A percentile compares a stretch with the other conserved stretches of the same genome.
These are phyloP conservation scores for Wickerhamiella azyma DNA, from an alignment of 805 yeast species.

Conservation along the genomic window DNA sequence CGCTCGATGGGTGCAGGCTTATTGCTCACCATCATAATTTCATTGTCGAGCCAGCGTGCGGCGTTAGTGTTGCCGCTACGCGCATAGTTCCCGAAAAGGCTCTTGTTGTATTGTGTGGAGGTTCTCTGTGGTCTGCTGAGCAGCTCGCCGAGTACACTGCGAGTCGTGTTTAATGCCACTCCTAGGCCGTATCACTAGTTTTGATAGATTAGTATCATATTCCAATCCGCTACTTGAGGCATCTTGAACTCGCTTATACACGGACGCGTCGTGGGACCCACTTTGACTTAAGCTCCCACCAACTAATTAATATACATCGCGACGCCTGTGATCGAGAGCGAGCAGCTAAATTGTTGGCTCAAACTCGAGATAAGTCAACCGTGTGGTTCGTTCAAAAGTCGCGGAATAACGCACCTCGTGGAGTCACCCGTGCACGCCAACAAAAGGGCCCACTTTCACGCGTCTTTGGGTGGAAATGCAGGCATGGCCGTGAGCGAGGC, in stretches of 20 bases:
- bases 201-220: too few species aligned
- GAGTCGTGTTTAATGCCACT: too few species aligned
- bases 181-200: too few species aligned
- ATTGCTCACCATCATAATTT: slow-evolving; percentile 35
- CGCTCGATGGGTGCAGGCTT: slow-evolving; percentile 35
- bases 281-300: too few species aligned
- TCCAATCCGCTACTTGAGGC: too few species aligned
- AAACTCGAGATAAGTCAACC: slow-evolving; percentile 82
- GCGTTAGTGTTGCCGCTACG: slow-evolving; percentile 41
- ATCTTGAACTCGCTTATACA: too few species aligned
- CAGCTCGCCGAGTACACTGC: too few species aligned
- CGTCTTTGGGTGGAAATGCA: slow-evolving; percentile 85
- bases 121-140: neutral
- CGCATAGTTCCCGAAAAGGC: slow-evolving; percentile 12
- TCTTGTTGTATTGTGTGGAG: slow-evolving; percentile 47
- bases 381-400: slow-evolving; percentile 80
- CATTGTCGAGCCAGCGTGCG: slow-evolving; percentile 60
- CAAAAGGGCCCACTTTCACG: slow-evolving; percentile 36
- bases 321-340: slow-evolving; percentile 24
- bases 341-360: slow-evolving; percentile 26
- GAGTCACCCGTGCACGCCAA: slow-evolving; percentile 33
- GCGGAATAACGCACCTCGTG: slow-evolving; percentile 26
- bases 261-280: too few species aligned
- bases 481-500: slow-evolving; percentile 96
- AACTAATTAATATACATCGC: slow-evolving; percentile 26